These are phyloP conservation scores for Populus pruinosa DNA, from an alignment of 345 rosid genomes.

Conservation along the genomic window DNA sequence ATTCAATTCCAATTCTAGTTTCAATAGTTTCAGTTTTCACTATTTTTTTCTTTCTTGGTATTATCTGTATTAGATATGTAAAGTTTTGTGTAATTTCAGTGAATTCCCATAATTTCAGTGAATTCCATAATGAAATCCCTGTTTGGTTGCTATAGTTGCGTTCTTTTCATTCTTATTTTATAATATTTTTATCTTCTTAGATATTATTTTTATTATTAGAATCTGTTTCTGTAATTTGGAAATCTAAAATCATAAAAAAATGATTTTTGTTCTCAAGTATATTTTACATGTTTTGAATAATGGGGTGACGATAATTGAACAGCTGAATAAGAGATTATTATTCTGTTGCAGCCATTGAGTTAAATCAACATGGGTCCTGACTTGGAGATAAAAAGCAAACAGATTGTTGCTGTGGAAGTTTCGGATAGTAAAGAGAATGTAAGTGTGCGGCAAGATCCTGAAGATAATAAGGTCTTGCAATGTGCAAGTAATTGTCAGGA, in stretches of 20 bases:
- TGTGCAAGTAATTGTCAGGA: conserved; percentile 46
- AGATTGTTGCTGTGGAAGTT: conserved; percentile 21
- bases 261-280: not conserved
- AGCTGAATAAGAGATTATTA: not conserved
- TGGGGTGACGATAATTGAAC: not conserved
- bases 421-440: conserved; percentile 24
- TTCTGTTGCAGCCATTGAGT: not conserved
- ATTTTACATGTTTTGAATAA: not conserved
- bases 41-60: not conserved
- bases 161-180: not conserved
- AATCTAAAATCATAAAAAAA: not conserved
- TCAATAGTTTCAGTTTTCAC: not conserved
- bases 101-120: not conserved
- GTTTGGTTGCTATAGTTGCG: not conserved
- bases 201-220: not conserved
- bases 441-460: conserved; percentile 17
- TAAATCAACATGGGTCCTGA: conserved; percentile 34
- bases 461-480: conserved; percentile 34
- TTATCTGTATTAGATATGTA: not conserved
- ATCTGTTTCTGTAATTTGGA: not conserved
- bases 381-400: conserved; percentile 28
- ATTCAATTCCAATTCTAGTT: not conserved
- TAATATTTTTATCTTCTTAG: not conserved
- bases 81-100: not conserved
- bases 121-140: not conserved